phyloP scores from a whole-genome alignment of 2,329 filamentous ascomycete genomes.

The Dendryphion nanum region DNA sequence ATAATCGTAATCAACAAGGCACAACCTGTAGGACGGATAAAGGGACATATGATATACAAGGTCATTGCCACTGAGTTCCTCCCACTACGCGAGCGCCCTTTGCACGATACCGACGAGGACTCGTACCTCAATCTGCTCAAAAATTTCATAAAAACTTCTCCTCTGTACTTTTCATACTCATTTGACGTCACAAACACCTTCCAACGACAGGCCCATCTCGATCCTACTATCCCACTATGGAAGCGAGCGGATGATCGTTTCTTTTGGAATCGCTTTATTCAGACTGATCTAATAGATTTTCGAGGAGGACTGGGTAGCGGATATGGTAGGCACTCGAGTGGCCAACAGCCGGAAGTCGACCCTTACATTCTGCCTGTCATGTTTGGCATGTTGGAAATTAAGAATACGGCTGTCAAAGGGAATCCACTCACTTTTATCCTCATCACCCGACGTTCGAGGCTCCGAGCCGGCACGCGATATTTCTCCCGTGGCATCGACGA shows the following conservation, averaged over 20 bases:
- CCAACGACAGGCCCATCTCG: constrained; percentile 81
- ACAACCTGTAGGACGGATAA: constrained; percentile 83
- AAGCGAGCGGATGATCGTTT: constrained; percentile 92
- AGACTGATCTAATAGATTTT: constrained; percentile 88
- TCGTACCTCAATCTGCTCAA: constrained; percentile 82
- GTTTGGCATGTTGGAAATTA: constrained; percentile 93
- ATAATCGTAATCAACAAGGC: constrained; percentile 95
- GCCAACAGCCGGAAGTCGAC: constrained; percentile 74
- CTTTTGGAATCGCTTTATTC: constrained; percentile 96
- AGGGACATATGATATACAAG: constrained; percentile 96
- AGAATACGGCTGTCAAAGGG: constrained; percentile 79
- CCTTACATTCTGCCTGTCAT: constrained; percentile 94
- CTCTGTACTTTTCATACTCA: constrained; percentile 98
- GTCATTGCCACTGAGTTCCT: constrained; percentile 88
- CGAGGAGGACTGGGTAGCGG: constrained; percentile 57
- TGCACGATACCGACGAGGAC: constrained; percentile 93
- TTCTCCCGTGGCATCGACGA: constrained; percentile 94
- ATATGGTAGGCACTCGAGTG: constrained; percentile 59
- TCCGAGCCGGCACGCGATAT: constrained; percentile 88
- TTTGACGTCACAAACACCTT: constrained; percentile 96
- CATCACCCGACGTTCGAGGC: constrained; percentile 84
- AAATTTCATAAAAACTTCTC: constrained; percentile 74
- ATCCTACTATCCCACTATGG: constrained; percentile 76
- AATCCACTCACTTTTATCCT: constrained; percentile 81
- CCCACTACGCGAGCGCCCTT: constrained; percentile 84